These are phyloP conservation scores for Bondarzewia mesenterica DNA, from an alignment of 1,284 basidiomycete genomes.

Conservation along the genomic window DNA sequence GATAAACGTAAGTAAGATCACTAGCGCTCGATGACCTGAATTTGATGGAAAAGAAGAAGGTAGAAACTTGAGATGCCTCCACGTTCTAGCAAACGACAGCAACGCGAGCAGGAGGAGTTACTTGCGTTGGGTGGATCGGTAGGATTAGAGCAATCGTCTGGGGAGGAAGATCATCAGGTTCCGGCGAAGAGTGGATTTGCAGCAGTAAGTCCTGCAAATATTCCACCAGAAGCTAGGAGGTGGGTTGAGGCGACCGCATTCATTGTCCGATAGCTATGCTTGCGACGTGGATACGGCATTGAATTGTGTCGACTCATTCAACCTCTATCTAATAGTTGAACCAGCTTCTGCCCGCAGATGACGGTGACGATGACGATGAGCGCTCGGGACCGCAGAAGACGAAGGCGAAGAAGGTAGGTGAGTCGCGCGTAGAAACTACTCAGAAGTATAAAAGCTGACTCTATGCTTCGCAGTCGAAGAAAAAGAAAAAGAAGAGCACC, in stretches of 20 bases:
- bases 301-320: neutral
- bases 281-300: neutral
- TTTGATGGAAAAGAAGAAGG: no score
- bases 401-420: constrained; percentile 40
- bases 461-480: constrained; percentile 15
- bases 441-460: neutral
- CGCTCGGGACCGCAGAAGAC: constrained; percentile 26
- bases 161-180: constrained; percentile 21
- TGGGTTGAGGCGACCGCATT: neutral
- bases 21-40: no score
- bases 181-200: constrained; percentile 35
- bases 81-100: constrained; percentile 78
- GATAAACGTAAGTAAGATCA: no score
- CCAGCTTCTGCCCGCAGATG: constrained; percentile 17
- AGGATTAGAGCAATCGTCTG: constrained; percentile 18
- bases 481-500: constrained; percentile 45
- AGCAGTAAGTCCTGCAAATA: constrained; percentile 35
- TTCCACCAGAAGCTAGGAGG: neutral
- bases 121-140: constrained; percentile 34
- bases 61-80: constrained; percentile 46
- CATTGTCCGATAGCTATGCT: neutral
- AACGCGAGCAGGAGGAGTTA: constrained; percentile 77
- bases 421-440: constrained; percentile 1
- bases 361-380: constrained; percentile 25
- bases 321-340: neutral